Evolutionary conservation across 768 basidiomycete genomes (phyloP).

Genomic region (Infundibulicybe gibba): DNA sequence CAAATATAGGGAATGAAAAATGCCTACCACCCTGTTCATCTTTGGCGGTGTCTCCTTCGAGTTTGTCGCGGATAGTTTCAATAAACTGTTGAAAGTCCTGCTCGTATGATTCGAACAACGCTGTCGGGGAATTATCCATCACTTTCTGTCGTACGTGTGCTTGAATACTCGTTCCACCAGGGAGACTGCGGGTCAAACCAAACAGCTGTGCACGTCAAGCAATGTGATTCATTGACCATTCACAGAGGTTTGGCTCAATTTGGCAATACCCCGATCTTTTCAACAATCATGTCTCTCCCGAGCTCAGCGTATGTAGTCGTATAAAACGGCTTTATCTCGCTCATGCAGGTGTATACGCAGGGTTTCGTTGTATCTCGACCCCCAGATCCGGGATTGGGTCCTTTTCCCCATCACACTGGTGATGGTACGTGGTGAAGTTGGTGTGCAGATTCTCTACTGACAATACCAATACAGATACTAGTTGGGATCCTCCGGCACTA

Average conservation of each 20-base stretch:
- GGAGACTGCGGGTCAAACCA: neutral
- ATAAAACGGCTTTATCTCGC: neutral
- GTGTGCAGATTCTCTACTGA: constrained; percentile 1
- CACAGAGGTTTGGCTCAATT: constrained; percentile 3
- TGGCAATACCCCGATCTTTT: constrained; percentile 5
- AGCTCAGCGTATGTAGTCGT: constrained; percentile 36
- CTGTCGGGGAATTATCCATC: constrained; percentile 83
- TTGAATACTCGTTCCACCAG: neutral
- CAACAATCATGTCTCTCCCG: constrained; percentile 30
- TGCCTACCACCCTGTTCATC: constrained; percentile 63
- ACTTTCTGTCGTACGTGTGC: constrained; percentile 2
- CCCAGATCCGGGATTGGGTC: constrained; percentile 93
- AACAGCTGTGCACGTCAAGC: neutral
- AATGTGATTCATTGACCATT: constrained; percentile 1
- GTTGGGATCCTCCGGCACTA: constrained; percentile 94
- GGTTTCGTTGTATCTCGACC: constrained; percentile 75
- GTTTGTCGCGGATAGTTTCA: constrained; percentile 68
- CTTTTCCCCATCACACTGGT: constrained; percentile 96
- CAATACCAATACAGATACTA: constrained; percentile 56
- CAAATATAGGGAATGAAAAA: constrained; percentile 13
- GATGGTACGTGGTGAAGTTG: constrained; percentile 59
- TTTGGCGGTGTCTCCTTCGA: constrained; percentile 54
- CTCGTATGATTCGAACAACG: constrained; percentile 90
- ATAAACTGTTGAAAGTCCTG: constrained; percentile 88
- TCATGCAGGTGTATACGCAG: constrained; percentile 19